Percentiles rank a stretch among this genome's conserved stretches.
phyloP scores from a whole-genome alignment of 75 land plant species.

The Selaginella tamariscina region DNA sequence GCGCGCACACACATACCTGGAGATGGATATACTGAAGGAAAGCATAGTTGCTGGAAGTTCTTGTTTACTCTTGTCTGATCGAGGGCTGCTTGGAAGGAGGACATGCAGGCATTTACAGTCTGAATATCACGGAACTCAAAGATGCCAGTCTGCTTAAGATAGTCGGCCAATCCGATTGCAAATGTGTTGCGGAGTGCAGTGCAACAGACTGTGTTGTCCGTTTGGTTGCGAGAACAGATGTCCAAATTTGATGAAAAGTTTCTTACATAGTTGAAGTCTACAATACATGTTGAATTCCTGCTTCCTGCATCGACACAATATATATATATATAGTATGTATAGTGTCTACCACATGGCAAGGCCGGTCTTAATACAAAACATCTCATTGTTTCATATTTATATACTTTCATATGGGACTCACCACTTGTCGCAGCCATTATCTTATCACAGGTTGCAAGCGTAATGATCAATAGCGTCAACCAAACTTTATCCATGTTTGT shows the following conservation, averaged over 20 bases:
- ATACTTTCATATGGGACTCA: too few species aligned
- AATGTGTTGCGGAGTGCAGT: slow-evolving; percentile 30
- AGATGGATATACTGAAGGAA: slow-evolving; percentile 4
- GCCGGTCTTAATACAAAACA: too few species aligned
- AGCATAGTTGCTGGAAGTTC: slow-evolving; percentile 22
- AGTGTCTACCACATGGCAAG: too few species aligned
- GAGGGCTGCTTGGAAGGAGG: slow-evolving; percentile 20
- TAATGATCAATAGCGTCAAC: too few species aligned
- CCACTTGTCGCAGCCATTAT: too few species aligned
- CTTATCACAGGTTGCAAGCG: too few species aligned
- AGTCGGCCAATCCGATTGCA: slow-evolving; percentile 38
- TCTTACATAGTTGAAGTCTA: background rate
- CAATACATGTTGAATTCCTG: too few species aligned
- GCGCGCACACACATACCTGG: slow-evolving; percentile 27
- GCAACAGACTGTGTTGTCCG: slow-evolving; percentile 46
- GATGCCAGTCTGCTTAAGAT: slow-evolving; percentile 35
- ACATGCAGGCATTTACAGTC: slow-evolving; percentile 44
- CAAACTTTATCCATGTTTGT: too few species aligned
- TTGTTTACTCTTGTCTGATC: background rate
- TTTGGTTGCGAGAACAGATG: background rate
- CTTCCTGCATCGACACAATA: too few species aligned
- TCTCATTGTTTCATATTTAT: too few species aligned
- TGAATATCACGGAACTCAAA: slow-evolving; percentile 43
- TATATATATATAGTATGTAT: too few species aligned
- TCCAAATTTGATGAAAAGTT: background rate